Percentiles rank a stretch among this genome's conserved stretches.
These are phyloP conservation scores for Trichoderma orchidacearum DNA, from an alignment of 495 filamentous ascomycete species.

Conservation along the genomic window DNA sequence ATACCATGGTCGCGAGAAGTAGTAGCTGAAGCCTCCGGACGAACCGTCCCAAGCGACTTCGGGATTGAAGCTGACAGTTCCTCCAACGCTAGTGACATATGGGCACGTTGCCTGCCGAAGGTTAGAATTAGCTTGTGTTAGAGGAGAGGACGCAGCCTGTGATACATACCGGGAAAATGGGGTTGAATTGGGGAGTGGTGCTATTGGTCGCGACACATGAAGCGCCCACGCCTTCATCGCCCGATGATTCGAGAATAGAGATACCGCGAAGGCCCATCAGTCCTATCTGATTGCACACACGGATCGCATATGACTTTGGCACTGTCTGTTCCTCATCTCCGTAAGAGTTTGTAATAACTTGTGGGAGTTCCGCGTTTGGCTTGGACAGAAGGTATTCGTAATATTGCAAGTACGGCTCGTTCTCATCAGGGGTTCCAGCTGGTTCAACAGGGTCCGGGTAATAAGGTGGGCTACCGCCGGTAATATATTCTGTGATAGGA, in stretches of 20 bases:
- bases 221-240: slow-evolving; percentile 58
- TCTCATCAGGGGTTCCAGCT: slow-evolving; percentile 11
- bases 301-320: slow-evolving; percentile 48
- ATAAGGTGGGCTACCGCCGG: slow-evolving; percentile 40
- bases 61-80: slow-evolving; percentile 41
- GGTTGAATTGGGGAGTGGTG: slow-evolving; percentile 7
- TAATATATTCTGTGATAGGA: slow-evolving; percentile 49
- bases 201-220: slow-evolving; percentile 55
- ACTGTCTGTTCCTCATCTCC: slow-evolving; percentile 72
- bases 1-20: slow-evolving; percentile 46
- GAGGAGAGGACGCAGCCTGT: neutral
- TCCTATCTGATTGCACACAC: slow-evolving; percentile 53
- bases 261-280: slow-evolving; percentile 64
- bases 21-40: slow-evolving; percentile 57
- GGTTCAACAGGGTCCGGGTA: neutral
- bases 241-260: slow-evolving; percentile 55
- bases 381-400: slow-evolving; percentile 31
- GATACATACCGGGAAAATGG: neutral
- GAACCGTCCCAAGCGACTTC: slow-evolving; percentile 46
- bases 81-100: slow-evolving; percentile 60
- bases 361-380: slow-evolving; percentile 41
- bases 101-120: slow-evolving; percentile 56
- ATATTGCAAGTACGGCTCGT: slow-evolving; percentile 68
- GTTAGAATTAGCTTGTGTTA: slow-evolving; percentile 48
- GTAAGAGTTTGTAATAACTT: slow-evolving; percentile 67